Evolutionary conservation across 345 rosid genomes (phyloP).

Genomic region (Anastatica hierochuntica): DNA sequence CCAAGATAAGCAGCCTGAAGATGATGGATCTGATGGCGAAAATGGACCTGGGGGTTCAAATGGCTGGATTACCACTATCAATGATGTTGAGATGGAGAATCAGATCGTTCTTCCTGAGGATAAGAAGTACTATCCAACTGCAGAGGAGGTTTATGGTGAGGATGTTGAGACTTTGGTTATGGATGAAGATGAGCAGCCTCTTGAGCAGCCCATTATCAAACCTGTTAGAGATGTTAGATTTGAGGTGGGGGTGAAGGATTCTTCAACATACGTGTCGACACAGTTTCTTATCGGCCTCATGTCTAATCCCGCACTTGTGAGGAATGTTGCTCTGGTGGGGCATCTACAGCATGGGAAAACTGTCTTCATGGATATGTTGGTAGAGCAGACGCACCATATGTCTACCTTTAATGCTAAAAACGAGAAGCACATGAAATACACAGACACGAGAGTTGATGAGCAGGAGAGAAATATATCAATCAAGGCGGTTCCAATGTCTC

Average conservation of each 20-base stretch:
- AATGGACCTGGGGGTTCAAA: constrained; percentile 40
- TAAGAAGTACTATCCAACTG: constrained; percentile 93
- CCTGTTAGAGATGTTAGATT: constrained; percentile 74
- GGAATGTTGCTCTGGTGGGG: constrained; percentile 96
- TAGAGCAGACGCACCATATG: constrained; percentile 93
- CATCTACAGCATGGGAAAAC: constrained; percentile 94
- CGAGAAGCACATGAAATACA: constrained; percentile 90
- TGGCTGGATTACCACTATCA: constrained; percentile 74
- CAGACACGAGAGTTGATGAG: constrained; percentile 91
- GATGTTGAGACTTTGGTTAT: constrained; percentile 91
- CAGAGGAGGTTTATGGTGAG: constrained; percentile 94
- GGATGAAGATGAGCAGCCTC: constrained; percentile 95
- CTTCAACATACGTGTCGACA: constrained; percentile 80
- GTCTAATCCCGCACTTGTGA: constrained; percentile 79
- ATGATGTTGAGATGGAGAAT: constrained; percentile 82
- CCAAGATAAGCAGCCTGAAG: constrained; percentile 39
- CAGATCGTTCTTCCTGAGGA: constrained; percentile 97
- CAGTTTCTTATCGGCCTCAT: constrained; percentile 90
- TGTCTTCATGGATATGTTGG: constrained; percentile 94
- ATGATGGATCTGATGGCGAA: constrained; percentile 52
- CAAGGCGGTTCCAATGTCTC: constrained; percentile 92
- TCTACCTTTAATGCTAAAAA: constrained; percentile 64
- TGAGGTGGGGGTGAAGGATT: constrained; percentile 94
- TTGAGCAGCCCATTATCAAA: constrained; percentile 79
- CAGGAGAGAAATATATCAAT: constrained; percentile 94